phyloP scores from a whole-genome alignment of 352 stramenopile genomes.

The Aphanomyces astaci region DNA sequence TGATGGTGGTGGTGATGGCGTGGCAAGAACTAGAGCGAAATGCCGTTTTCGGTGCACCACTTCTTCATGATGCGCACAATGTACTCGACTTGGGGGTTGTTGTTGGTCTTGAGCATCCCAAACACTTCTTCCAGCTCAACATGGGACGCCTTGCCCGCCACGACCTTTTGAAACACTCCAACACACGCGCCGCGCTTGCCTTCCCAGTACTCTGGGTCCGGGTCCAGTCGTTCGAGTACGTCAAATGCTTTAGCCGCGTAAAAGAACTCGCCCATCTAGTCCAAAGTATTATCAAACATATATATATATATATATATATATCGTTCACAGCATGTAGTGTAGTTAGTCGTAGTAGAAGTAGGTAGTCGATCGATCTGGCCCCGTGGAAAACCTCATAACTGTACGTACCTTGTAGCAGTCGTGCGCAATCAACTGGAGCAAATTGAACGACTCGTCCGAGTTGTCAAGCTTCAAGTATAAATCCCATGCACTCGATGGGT shows the following conservation, averaged over 20 bases:
- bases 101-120: conserved; percentile 89
- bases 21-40: conserved; percentile 66
- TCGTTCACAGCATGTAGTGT: too few relatives aligned
- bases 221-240: conserved; percentile 90
- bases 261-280: conserved; percentile 90
- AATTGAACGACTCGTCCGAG: conserved; percentile 91
- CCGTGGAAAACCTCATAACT: too few relatives aligned
- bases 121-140: conserved; percentile 88
- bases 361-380: too few relatives aligned
- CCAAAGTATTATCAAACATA: conserved; percentile 1
- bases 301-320: too few relatives aligned
- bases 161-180: conserved; percentile 91
- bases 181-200: conserved; percentile 93
- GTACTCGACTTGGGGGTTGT: conserved; percentile 94
- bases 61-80: conserved; percentile 96
- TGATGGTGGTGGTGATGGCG: too few relatives aligned
- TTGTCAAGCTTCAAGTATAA: conserved; percentile 96
- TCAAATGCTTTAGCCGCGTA: conserved; percentile 93
- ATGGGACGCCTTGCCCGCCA: conserved; percentile 85
- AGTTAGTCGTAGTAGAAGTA: too few relatives aligned
- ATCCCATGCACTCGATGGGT: conserved; percentile 91
- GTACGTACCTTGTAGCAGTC: conserved; percentile 93
- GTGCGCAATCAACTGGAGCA: conserved; percentile 94
- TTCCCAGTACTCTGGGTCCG: conserved; percentile 95
- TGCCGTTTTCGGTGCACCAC: conserved; percentile 86